These are phyloP conservation scores for Afroboletus lepidellus DNA, from an alignment of 1,284 basidiomycete genomes.

Conservation along the genomic window DNA sequence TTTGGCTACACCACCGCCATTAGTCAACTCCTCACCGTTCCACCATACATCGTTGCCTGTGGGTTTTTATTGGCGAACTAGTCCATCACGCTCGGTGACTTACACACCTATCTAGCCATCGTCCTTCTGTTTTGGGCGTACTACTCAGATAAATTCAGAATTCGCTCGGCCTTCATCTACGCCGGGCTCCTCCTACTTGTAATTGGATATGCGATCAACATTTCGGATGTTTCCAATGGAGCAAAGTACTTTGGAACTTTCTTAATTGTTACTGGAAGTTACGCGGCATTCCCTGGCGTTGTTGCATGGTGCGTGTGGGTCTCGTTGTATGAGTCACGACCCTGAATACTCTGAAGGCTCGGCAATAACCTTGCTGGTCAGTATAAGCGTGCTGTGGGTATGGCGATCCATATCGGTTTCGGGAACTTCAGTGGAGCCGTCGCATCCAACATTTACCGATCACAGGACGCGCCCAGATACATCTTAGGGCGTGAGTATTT, in stretches of 20 bases:
- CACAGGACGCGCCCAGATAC: slow-evolving; percentile 58
- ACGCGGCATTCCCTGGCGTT: slow-evolving; percentile 60
- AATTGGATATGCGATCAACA: slow-evolving; percentile 67
- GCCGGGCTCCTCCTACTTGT: slow-evolving; percentile 51
- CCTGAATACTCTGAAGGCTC: slow-evolving; percentile 32
- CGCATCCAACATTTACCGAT: slow-evolving; percentile 58
- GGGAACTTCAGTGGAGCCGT: slow-evolving; percentile 38
- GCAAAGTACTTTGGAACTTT: slow-evolving; percentile 71
- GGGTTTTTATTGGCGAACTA: slow-evolving; percentile 19
- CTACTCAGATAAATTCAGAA: slow-evolving; percentile 56
- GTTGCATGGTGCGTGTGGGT: slow-evolving; percentile 55
- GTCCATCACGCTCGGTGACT: neutral
- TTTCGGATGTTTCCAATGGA: slow-evolving; percentile 39
- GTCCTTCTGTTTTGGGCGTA: slow-evolving; percentile 51
- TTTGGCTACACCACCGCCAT: slow-evolving; percentile 58
- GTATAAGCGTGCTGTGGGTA: slow-evolving; percentile 48
- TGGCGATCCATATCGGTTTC: slow-evolving; percentile 46
- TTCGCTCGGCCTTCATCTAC: slow-evolving; percentile 61
- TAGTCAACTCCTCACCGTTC: slow-evolving; percentile 67
- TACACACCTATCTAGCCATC: slow-evolving; percentile 40
- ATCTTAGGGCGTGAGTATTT: slow-evolving; percentile 54
- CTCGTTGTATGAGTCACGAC: neutral
- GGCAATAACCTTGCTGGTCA: slow-evolving; percentile 49
- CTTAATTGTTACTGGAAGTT: slow-evolving; percentile 58
- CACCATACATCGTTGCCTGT: slow-evolving; percentile 66